Base-by-base conservation (phyloP, 306 rosid species). In the Ochetophila trinervis region DNA sequence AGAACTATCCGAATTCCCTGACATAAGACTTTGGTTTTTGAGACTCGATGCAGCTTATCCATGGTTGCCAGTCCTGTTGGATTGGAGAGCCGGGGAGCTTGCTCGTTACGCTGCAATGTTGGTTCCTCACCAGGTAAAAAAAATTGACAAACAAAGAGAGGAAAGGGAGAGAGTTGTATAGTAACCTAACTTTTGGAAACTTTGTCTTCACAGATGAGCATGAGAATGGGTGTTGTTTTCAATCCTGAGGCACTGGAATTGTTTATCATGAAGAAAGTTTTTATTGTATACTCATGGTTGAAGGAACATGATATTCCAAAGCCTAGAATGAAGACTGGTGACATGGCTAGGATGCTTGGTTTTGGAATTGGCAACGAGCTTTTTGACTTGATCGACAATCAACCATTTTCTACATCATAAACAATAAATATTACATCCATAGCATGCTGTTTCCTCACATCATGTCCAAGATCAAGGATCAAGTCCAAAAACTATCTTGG, bases 281-380 rank as follows among this genome's bases (percentile, higher is more conserved):
- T 92, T 57, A 71, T 76, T n/a, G 95, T 86, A 53, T 79, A 92
- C 71, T 77, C 85, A 37, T 92, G 98, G 98, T 75, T 92, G 85
- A 89, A 84, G 89, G 81, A 81, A 75, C 93, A 87, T 72, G 63
- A 79, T 72, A 81, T 87, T 76, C 91, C 98, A 27, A 87, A 84
- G 74, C 88, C 98, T 60, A 78, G 84, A 77, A 35, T 82, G 74
- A 92, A 84, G 86, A 58, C 88, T 22, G 75, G 78, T 78, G 86
- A 89, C 77, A 92, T 92, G 98, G 98, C 98, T 70, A 84, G 86
- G 73, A 89, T 92, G 98, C 96, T 89, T 71, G 98, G 98, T n/a
- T 92, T 92, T 52, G 89, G 85, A 20, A 89, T 92, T 74, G 98
- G 94, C 17, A 82, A 86, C 73, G 98, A 87, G 30, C 86, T 92